Conservation (phyloP, 1,284 basidiomycete genomes). For the Ustilago nuda region DNA sequence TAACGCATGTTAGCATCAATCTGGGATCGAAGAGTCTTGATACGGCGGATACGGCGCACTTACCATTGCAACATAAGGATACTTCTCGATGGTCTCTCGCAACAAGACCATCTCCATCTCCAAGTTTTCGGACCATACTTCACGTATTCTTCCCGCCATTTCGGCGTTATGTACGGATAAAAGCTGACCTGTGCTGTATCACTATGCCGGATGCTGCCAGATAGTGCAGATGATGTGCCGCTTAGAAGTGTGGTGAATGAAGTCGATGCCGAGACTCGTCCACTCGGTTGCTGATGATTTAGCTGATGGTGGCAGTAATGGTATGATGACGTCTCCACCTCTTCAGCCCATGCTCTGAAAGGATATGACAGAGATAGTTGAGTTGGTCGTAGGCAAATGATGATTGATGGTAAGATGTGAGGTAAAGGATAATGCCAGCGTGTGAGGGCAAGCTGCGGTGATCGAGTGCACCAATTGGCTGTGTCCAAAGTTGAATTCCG, state of each 20-base stretch:
- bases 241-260: background rate
- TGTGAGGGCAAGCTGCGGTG: conserved; percentile 23
- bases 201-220: background rate
- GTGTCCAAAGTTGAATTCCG: conserved; percentile 4
- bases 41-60: conserved; percentile 5
- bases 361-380: background rate
- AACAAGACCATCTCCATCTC: conserved; percentile 90
- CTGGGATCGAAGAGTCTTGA: background rate
- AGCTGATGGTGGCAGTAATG: background rate
- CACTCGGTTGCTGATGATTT: background rate
- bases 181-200: background rate
- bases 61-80: conserved; percentile 91
- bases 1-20: conserved; percentile 1
- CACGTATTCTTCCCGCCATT: conserved; percentile 70
- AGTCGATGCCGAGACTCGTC: background rate
- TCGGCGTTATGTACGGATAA: conserved; percentile 10
- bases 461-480: conserved; percentile 25
- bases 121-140: conserved; percentile 94
- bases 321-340: background rate
- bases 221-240: background rate
- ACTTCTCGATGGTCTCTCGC: conserved; percentile 85
- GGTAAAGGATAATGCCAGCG: conserved; percentile 5
- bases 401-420: conserved; percentile 5
- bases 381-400: background rate
- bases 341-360: background rate